phyloP scores from a whole-genome alignment of 192 early-diverging fungal genomes.

The Dispira parvispora region DNA sequence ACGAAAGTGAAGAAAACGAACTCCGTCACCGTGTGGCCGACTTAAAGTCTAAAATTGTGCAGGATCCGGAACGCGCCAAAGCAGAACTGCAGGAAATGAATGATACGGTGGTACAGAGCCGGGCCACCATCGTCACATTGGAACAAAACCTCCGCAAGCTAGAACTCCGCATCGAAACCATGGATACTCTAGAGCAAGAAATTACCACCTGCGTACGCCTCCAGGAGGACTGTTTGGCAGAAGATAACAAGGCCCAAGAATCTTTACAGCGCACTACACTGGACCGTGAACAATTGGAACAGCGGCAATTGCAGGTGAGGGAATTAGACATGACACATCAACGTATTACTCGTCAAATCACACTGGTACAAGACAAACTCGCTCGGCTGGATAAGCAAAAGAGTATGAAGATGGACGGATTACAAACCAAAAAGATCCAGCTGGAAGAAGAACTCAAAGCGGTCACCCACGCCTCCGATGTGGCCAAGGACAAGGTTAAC shows the following conservation, averaged over 20 bases:
- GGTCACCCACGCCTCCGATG: conserved; percentile 13
- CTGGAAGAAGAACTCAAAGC: conserved; percentile 21
- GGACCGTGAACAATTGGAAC: conserved; percentile 26
- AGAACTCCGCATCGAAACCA: conserved; percentile 32
- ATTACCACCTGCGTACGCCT: conserved; percentile 32
- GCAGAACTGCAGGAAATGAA: conserved; percentile 47
- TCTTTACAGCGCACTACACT: conserved; percentile 14
- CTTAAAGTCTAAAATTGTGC: conserved; percentile 44
- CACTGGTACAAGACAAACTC: conserved; percentile 28
- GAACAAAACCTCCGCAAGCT: conserved; percentile 41
- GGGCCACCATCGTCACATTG: conserved; percentile 19
- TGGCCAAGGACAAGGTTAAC: conserved; percentile 19
- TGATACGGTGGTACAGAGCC: conserved; percentile 22
- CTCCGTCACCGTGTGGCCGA: conserved; percentile 28
- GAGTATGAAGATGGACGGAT: conserved; percentile 19
- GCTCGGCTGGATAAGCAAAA: conserved; percentile 27
- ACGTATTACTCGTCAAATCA: conserved; percentile 28
- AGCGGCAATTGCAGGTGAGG: neutral
- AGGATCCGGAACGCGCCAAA: conserved; percentile 59
- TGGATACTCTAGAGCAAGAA: conserved; percentile 36
- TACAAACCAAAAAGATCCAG: conserved; percentile 16
- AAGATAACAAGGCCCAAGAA: conserved; percentile 30
- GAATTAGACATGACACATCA: conserved; percentile 11
- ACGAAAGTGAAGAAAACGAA: conserved; percentile 27
- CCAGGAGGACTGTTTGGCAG: conserved; percentile 45